Evolutionary conservation across 2,329 filamentous ascomycete genomes (phyloP).

Genomic region (Nemania sp.): DNA sequence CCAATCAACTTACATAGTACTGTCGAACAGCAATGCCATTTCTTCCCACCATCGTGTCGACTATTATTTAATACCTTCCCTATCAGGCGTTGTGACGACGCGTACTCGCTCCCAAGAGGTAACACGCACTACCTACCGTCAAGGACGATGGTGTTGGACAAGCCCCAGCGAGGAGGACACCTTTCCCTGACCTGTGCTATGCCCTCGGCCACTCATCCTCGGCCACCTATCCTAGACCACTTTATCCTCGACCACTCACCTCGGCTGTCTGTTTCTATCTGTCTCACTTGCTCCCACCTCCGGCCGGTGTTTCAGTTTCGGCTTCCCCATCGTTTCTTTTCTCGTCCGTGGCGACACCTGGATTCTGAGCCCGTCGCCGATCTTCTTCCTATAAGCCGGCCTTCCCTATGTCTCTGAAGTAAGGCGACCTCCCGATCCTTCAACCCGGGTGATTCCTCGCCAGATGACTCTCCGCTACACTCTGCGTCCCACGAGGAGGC

Average conservation of each 20-base stretch:
- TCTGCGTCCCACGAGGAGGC: constrained; percentile 7
- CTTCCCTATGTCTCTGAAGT: constrained; percentile 8
- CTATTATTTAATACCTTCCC: no score
- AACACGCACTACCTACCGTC: neutral
- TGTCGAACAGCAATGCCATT: neutral
- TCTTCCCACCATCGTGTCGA: neutral
- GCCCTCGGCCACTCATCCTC: no score
- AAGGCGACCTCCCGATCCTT: neutral
- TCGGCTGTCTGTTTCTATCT: neutral
- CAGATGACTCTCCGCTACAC: constrained; percentile 28
- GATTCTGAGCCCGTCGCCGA: constrained; percentile 5
- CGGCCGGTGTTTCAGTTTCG: constrained; percentile 19
- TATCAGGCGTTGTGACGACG: neutral
- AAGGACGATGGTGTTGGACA: constrained; percentile 11
- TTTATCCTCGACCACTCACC: no score
- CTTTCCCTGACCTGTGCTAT: no score
- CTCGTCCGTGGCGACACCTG: constrained; percentile 15
- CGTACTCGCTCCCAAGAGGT: neutral
- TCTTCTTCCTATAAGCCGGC: constrained; percentile 14
- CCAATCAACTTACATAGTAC: no score
- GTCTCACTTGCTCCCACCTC: neutral
- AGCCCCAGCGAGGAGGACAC: neutral
- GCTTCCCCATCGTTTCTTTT: constrained; percentile 18
- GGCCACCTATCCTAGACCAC: no score
- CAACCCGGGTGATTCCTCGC: neutral